Percentiles rank a stretch among this genome's conserved stretches.
Conservation (phyloP, 2,329 filamentous ascomycete species). For the Cercospora sp. region DNA sequence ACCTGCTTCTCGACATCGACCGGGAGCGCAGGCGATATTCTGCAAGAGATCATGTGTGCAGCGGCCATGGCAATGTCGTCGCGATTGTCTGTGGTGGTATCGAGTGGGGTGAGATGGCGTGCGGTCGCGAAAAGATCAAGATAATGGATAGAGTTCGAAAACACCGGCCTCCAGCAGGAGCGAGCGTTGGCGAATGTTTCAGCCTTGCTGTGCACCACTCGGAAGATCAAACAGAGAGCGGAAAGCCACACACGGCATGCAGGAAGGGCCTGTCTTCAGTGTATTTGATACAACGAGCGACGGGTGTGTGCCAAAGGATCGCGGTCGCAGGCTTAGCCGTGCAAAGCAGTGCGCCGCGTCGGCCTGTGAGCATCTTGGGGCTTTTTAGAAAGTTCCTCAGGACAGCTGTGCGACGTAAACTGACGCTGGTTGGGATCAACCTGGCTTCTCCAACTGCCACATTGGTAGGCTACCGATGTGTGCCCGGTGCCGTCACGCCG, state of each 20-base stretch:
- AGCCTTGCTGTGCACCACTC: slow-evolving; percentile 16
- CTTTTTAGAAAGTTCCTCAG: slow-evolving; percentile 16
- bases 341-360: neutral
- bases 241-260: slow-evolving; percentile 8
- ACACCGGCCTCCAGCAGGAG: slow-evolving; percentile 11
- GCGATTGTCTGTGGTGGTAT: neutral
- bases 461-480: slow-evolving; percentile 16
- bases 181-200: slow-evolving; percentile 9
- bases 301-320: slow-evolving; percentile 6
- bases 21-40: slow-evolving; percentile 3
- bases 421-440: slow-evolving; percentile 20
- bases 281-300: slow-evolving; percentile 11
- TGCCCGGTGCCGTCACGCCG: slow-evolving; percentile 20
- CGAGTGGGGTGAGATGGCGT: neutral
- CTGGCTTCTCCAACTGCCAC: slow-evolving; percentile 16
- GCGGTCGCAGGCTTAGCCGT: slow-evolving; percentile 1
- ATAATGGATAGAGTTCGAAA: slow-evolving; percentile 8
- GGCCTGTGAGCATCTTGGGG: slow-evolving; percentile 14
- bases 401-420: slow-evolving; percentile 8
- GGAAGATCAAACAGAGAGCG: slow-evolving; percentile 8
- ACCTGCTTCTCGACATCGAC: slow-evolving; percentile 10
- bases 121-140: neutral
- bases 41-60: slow-evolving; percentile 13
- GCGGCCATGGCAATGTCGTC: slow-evolving; percentile 9
- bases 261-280: slow-evolving; percentile 8